Base-by-base conservation (phyloP, 345 rosid genomes). In the Pelargonium nanum region DNA sequence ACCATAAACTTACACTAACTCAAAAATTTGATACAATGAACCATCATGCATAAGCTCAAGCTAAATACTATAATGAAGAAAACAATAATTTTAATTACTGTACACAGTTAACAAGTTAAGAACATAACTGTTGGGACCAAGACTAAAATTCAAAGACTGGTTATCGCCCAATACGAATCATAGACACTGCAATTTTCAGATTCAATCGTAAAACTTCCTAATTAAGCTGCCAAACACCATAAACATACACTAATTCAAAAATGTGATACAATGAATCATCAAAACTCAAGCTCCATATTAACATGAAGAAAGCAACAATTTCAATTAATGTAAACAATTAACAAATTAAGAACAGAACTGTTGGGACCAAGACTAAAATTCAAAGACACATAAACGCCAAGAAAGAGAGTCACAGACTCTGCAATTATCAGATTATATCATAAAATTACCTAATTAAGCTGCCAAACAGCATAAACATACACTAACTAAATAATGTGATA, bases 131-230 rank as follows among this genome's bases (percentile, higher is more conserved):
- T 82, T 79, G 0, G 97, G 96, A 64, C 95, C 99, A 21, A 93
- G 58, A 75, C 65, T 74, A 12, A 84, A 55, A 61, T 62, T 84
- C 19, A 63, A 72, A 4, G 97, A 48, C 57, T 96, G 95, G 62
- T 80, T 90, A 71, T 86, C 85, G 62, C 97, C 97, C 32, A 55
- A 90, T 85, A 80, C 87, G 63, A 70, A 92, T 87, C 91, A 84
- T 76, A 23, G 97, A 87, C 54, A 87, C 99, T 89, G 85, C 63
- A 57, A 69, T 55, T 24, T n/a, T n/a, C n/a, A n/a, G n/a, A n/a
- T n/a, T n/a, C n/a, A n/a, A n/a, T n/a, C n/a, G n/a, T n/a, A n/a
- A n/a, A n/a, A n/a, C n/a, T n/a, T n/a, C n/a, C n/a, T n/a, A n/a
- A n/a, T n/a, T n/a, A n/a, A n/a, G n/a, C n/a, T n/a, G n/a, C n/a